A percentile compares a stretch with the other conserved stretches of the same genome.
Evolutionary conservation across 1,284 basidiomycete genomes (phyloP).

Genomic region (Lentinus polychrous): DNA sequence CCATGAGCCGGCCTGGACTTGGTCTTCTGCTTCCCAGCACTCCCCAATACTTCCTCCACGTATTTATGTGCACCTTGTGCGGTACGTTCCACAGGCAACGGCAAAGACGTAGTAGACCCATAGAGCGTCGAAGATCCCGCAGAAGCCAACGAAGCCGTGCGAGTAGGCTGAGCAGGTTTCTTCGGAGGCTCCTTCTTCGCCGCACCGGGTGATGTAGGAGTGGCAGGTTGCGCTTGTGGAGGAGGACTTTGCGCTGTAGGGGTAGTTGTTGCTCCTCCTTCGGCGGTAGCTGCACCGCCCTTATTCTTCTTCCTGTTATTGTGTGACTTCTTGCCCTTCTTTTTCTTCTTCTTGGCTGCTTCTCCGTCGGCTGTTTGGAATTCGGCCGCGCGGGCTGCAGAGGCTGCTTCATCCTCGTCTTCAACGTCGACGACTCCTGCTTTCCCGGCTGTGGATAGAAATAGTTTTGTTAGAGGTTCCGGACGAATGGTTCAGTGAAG

Average conservation of each 20-base stretch:
- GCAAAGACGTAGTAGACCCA: conserved; percentile 39
- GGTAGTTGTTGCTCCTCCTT: conserved; percentile 8
- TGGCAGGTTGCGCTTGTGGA: conserved; percentile 10
- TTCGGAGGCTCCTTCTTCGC: conserved; percentile 15
- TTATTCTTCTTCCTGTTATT: conserved; percentile 60
- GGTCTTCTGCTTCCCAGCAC: conserved; percentile 49
- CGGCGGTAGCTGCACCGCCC: conserved; percentile 22
- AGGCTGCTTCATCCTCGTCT: conserved; percentile 18
- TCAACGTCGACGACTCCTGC: conserved; percentile 63
- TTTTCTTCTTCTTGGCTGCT: conserved; percentile 20
- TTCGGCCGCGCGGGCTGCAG: background rate
- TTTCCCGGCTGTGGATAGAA: conserved; percentile 20
- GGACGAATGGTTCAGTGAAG: too few species aligned
- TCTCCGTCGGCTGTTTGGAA: too few species aligned
- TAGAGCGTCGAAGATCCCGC: conserved; percentile 24
- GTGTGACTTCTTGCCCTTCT: conserved; percentile 40
- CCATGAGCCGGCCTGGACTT: conserved; percentile 59
- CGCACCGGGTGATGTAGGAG: conserved; percentile 6
- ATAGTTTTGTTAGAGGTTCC: too few species aligned
- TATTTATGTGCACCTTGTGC: conserved; percentile 70
- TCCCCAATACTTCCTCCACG: conserved; percentile 39
- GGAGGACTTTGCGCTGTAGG: conserved; percentile 1
- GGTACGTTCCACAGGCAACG: conserved; percentile 36
- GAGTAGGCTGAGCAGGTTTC: conserved; percentile 11
- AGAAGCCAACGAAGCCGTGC: conserved; percentile 11